phyloP scores from a whole-genome alignment of 371 early-diverging fungal species.

The Parasitella parasitica region DNA sequence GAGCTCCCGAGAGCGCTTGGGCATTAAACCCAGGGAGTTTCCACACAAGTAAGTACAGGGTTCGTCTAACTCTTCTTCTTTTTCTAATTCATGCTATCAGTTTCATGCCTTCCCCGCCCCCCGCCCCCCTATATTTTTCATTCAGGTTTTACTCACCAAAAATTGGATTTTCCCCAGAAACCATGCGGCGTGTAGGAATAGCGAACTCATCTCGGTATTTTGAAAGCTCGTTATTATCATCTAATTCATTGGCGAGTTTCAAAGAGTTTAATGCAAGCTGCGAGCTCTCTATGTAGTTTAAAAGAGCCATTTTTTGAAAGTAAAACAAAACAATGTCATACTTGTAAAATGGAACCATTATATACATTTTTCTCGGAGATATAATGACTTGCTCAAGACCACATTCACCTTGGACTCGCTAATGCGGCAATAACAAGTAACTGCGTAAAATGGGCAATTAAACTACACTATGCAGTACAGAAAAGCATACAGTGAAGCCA shows the following conservation, averaged over 20 bases:
- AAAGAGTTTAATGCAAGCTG: background rate
- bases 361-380: no score
- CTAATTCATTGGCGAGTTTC: conserved; percentile 60
- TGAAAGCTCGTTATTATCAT: conserved; percentile 57
- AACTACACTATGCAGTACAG: no score
- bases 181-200: conserved; percentile 59
- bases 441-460: no score
- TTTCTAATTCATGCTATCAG: conserved; percentile 3
- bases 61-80: conserved; percentile 34
- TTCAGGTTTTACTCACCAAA: conserved; percentile 6
- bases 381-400: no score
- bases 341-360: no score
- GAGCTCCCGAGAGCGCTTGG: conserved; percentile 63
- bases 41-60: conserved; percentile 85
- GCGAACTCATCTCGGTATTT: conserved; percentile 65
- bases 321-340: no score
- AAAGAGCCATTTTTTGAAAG: background rate
- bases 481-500: no score
- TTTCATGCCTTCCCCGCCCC: background rate
- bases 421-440: no score
- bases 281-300: background rate
- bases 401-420: no score
- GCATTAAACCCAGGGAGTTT: conserved; percentile 91
- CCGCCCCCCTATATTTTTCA: no score
- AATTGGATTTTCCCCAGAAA: conserved; percentile 22